A percentile compares a stretch with the other conserved stretches of the same genome.
phyloP scores from a whole-genome alignment of 2,329 filamentous ascomycete genomes.

The Microdochium bolleyi region DNA sequence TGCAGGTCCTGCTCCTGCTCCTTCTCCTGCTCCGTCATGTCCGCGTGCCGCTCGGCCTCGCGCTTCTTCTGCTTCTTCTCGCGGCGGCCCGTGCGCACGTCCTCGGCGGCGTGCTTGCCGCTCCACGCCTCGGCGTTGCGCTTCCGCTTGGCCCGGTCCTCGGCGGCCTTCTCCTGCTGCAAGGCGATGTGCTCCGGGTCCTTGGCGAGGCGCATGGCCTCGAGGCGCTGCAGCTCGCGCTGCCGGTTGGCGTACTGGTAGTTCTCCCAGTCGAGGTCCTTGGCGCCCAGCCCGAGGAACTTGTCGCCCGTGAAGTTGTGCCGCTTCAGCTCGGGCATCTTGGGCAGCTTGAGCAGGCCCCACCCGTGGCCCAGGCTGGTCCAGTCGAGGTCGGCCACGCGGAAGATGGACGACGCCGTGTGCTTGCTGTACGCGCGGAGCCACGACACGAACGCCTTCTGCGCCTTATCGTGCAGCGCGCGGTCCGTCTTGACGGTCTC shows the following conservation, averaged over 20 bases:
- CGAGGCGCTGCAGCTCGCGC: conserved; percentile 57
- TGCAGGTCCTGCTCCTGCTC: conserved; percentile 54
- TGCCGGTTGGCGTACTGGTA: conserved; percentile 67
- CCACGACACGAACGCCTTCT: conserved; percentile 90
- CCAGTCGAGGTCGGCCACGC: conserved; percentile 77
- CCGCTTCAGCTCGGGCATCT: conserved; percentile 81
- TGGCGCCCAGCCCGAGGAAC: conserved; percentile 41
- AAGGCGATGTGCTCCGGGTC: conserved; percentile 22
- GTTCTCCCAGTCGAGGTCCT: conserved; percentile 55
- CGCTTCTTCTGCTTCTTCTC: conserved; percentile 58
- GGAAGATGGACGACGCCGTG: conserved; percentile 85
- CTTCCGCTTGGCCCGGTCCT: conserved; percentile 40
- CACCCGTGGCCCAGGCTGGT: conserved; percentile 70
- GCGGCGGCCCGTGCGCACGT: conserved; percentile 49
- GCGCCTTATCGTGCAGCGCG: conserved; percentile 74
- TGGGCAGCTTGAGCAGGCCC: conserved; percentile 79
- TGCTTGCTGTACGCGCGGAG: conserved; percentile 88
- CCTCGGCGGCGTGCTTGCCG: conserved; percentile 58
- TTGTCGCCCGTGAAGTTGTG: conserved; percentile 59
- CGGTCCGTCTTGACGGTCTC: conserved; percentile 42
- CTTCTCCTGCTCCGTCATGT: conserved; percentile 66
- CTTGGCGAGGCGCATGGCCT: conserved; percentile 32
- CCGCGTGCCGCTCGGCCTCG: conserved; percentile 53
- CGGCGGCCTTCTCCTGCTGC: conserved; percentile 22
- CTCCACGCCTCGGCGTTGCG: conserved; percentile 66